phyloP scores from a whole-genome alignment of 1,284 basidiomycete genomes.

The Trametes pubescens region DNA sequence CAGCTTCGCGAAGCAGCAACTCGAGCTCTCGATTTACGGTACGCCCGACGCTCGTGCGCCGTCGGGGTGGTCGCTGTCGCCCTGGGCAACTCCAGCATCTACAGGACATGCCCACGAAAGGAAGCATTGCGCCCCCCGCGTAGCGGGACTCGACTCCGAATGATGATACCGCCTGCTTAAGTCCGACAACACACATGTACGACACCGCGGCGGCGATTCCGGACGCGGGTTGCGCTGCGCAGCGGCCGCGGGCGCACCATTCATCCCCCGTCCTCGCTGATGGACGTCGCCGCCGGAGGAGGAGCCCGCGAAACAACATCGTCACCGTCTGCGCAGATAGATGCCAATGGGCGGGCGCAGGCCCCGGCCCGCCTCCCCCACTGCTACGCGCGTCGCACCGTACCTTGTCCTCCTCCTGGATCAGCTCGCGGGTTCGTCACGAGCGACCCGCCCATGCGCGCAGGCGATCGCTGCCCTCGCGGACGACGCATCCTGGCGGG shows the following conservation, averaged over 20 bases:
- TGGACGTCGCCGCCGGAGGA: background rate
- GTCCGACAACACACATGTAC: background rate
- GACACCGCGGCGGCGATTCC: background rate
- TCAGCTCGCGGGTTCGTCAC: too few species aligned
- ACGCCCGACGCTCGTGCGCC: background rate
- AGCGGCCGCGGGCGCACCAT: background rate
- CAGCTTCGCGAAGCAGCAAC: background rate
- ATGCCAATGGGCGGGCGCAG: too few species aligned
- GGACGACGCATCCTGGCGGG: background rate
- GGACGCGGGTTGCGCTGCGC: background rate
- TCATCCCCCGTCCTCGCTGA: too few species aligned
- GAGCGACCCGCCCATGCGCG: too few species aligned
- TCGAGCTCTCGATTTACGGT: background rate
- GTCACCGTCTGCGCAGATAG: background rate
- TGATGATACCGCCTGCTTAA: background rate
- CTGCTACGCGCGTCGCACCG: too few species aligned
- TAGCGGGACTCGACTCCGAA: background rate
- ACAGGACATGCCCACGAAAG: background rate
- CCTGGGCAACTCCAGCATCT: background rate
- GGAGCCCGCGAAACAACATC: background rate
- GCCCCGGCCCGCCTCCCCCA: too few species aligned
- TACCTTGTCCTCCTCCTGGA: too few species aligned
- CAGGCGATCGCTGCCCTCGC: too few species aligned
- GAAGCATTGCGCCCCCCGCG: background rate
- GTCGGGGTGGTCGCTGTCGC: background rate